Evolutionary conservation across 225 moss, liverwort and hornwort genomes (phyloP), one percentile per base, ranked within the genome.

Genomic region (Straminergon stramineum): DNA sequence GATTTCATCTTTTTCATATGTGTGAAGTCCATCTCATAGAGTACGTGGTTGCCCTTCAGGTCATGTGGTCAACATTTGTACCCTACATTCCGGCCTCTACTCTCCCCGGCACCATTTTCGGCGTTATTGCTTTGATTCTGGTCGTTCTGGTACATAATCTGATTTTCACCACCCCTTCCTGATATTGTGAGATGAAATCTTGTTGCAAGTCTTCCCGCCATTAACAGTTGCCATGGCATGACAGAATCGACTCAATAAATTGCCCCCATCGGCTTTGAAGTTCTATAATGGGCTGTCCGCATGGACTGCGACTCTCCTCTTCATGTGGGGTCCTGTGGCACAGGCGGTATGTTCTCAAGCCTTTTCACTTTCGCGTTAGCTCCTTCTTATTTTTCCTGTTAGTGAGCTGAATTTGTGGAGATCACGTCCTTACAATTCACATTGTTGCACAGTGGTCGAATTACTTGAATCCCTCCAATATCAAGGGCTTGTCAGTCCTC

Each of bases 11-110:
- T 65, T 81, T 81, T 39, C 43, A 24, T 31, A 21, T 58, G 79
- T 34, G 10, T 75, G 60, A 55, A 61, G 52, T 45, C 58, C 52
- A 66, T 84, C 43, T 92, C 15, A 80, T 75, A 13, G 66, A 79
- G 68, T 24, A 81, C 48, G 37, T 86, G 89, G 87, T 85, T 83
- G 65, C 78, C 34, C 71, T 83, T 75, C 96, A 97, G 96, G 96
- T 97, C 63, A 98, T 96, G 97, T 96, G 97, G 96, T 95, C 98
- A 57, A 98, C 97, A 39, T 97, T 96, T 89, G 94, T 95, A 75
- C 93, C 94, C 30, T 95, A 91, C 83, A 79, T 94, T 74, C 95
- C 97, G 64, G 89, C 95, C 85, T 95, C 95, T 81, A 85, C 87
- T 74, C 87, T 97, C n/a, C 97, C 98, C 18, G 96, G 92, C 88